Evolutionary conservation across 208 protist species (phyloP).

Genomic region (Wallacemonas rigidus): DNA sequence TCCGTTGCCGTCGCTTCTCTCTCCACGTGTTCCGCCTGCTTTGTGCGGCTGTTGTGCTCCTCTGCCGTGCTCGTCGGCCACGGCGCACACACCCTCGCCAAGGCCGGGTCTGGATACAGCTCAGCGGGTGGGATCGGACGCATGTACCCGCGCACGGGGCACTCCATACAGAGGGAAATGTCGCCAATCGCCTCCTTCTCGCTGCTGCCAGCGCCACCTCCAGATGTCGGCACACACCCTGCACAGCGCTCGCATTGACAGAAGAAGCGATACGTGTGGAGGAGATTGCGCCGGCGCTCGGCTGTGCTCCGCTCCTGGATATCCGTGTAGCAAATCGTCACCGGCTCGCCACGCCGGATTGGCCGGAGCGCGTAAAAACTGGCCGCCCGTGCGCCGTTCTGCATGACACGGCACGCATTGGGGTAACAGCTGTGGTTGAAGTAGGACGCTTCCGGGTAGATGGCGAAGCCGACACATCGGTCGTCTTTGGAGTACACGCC

Average conservation of each 20-base stretch:
- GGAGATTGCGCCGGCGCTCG: conserved; percentile 54
- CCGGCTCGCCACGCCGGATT: conserved; percentile 39
- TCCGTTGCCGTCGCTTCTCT: background rate
- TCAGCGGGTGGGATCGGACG: conserved; percentile 32
- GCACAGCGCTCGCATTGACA: conserved; percentile 66
- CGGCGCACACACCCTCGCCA: background rate
- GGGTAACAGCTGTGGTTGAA: conserved; percentile 80
- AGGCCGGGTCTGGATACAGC: background rate
- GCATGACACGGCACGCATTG: conserved; percentile 74
- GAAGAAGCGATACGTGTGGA: conserved; percentile 66
- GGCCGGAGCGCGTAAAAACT: conserved; percentile 69
- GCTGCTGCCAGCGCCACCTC: background rate
- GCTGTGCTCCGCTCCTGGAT: conserved; percentile 58
- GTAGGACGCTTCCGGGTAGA: conserved; percentile 71
- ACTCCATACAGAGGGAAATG: conserved; percentile 44
- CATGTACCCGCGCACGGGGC: conserved; percentile 50
- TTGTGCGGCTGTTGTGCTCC: background rate
- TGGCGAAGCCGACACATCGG: conserved; percentile 49
- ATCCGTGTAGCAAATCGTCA: conserved; percentile 83
- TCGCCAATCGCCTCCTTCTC: background rate
- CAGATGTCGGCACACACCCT: conserved; percentile 10
- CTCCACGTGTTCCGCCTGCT: background rate
- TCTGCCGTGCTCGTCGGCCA: background rate
- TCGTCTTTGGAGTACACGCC: conserved; percentile 52
- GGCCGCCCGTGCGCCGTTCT: conserved; percentile 34